A percentile compares a stretch with the other conserved stretches of the same genome.
phyloP scores from a whole-genome alignment of 2,329 filamentous ascomycete genomes.

The Fusarium anthophilum region DNA sequence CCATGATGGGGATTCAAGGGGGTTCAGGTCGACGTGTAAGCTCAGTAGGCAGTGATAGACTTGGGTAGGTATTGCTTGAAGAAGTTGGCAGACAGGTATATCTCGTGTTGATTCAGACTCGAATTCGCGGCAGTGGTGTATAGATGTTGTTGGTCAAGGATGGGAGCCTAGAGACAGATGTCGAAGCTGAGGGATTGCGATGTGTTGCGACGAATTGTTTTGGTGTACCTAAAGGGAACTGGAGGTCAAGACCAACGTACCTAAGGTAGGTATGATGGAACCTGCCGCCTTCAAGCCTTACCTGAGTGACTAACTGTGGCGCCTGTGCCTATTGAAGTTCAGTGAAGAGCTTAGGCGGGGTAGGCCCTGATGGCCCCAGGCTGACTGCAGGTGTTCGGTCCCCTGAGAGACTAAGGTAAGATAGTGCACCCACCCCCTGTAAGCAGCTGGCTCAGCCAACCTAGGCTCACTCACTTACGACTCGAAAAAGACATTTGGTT shows the following conservation, averaged over 20 bases:
- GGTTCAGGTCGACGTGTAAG: neutral
- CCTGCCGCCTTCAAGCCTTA: neutral
- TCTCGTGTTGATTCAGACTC: neutral
- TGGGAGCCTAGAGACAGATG: neutral
- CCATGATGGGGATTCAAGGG: constrained; percentile 67
- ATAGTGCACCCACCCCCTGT: neutral
- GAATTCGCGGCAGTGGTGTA: neutral
- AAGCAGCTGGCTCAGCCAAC: constrained; percentile 4
- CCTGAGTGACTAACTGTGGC: neutral
- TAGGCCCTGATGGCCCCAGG: neutral
- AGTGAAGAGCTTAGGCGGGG: constrained; percentile 11
- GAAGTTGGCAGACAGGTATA: neutral
- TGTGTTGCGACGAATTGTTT: neutral
- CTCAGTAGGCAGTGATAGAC: neutral
- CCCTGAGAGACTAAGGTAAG: neutral
- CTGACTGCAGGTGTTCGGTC: neutral
- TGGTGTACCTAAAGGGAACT: constrained; percentile 2
- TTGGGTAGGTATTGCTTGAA: neutral
- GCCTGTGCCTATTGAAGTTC: neutral
- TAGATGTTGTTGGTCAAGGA: neutral
- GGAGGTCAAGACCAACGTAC: neutral
- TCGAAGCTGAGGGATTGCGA: constrained; percentile 1
- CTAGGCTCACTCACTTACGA: constrained; percentile 3
- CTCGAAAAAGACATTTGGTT: neutral
- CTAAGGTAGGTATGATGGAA: neutral